Evolutionary conservation across 352 stramenopile genomes (phyloP), one percentile per base, ranked within the genome.

Genomic region (Stramenopiles sp.): DNA sequence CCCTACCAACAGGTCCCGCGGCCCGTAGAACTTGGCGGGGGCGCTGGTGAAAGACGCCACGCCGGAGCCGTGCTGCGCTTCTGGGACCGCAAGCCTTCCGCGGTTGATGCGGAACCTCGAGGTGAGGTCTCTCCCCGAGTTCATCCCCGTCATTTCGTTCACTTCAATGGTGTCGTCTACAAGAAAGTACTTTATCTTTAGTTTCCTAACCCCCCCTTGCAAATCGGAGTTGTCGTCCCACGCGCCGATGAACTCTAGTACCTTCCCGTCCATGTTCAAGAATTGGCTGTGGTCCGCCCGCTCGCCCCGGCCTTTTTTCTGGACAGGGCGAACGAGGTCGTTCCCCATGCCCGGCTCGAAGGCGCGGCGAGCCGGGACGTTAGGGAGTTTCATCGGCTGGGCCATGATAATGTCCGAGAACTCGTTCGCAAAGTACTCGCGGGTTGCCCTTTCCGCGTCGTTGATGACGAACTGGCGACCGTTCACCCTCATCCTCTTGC

Each of bases 111-210:
- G 43, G 25, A 53, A 53, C 12, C 43, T 12, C 43, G 43, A 53
- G 25, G 43, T 53, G 79, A 81, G 84, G 63, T 92, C 86, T 33
- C 86, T 81, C 0, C 87, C 88, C 31, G 87, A 91, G 76, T 94
- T 94, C 4, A 80, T 78, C 37, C 82, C 82, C n/a, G 82, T 79
- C 1, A 89, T 80, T 78, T 94, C 88, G 49, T 89, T 89, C 79
- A 94, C 88, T 78, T 94, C 86, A 74, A 94, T 82, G 73, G 86
- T 92, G 78, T 92, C 86, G 74, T 94, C 89, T 77, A 88, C 85
- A 6, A 94, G 79, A 76, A 91, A 94, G 76, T 88, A 93, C 76
- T 88, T 83, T 48, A 95, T 80, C 1, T 77, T 84, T 75, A 92
- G 93, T 18, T 77, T 78, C 80, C 87, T 86, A 73, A 92, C 79